A percentile compares a stretch with the other conserved stretches of the same genome.
phyloP scores from a whole-genome alignment of 352 stramenopile genomes.

The Blastocystis sp. region DNA sequence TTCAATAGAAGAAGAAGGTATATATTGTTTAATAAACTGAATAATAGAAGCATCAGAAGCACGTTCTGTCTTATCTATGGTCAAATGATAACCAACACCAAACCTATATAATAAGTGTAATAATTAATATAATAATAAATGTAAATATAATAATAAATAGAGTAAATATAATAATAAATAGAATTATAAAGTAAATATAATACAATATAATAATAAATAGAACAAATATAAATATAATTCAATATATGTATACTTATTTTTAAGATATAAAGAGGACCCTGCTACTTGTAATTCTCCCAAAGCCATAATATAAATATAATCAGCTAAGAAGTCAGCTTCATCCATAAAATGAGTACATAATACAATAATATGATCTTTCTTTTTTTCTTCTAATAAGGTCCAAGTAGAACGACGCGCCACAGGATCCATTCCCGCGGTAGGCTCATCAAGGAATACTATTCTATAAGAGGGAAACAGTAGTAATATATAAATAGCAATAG shows the following conservation, averaged over 20 bases:
- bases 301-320: constrained; percentile 66
- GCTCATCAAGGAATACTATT: constrained; percentile 45
- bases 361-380: constrained; percentile 53
- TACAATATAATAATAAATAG: no score
- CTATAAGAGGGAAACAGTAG: no score
- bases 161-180: no score
- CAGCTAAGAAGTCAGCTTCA: constrained; percentile 67
- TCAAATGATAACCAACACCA: constrained; percentile 57
- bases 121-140: no score
- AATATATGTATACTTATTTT: constrained; percentile 51
- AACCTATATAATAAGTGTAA: no score
- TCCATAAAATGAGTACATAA: constrained; percentile 70
- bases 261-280: constrained; percentile 59
- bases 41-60: constrained; percentile 6
- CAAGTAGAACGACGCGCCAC: constrained; percentile 49
- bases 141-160: no score
- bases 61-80: constrained; percentile 49
- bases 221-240: no score
- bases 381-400: constrained; percentile 55
- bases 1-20: constrained; percentile 4
- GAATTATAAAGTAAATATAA: no score
- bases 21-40: background rate
- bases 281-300: constrained; percentile 46
- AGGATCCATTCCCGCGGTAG: constrained; percentile 50
- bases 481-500: no score